A percentile compares a stretch with the other conserved stretches of the same genome.
These are phyloP conservation scores for Murraya paniculata DNA, from an alignment of 345 rosid genomes.

Conservation along the genomic window DNA sequence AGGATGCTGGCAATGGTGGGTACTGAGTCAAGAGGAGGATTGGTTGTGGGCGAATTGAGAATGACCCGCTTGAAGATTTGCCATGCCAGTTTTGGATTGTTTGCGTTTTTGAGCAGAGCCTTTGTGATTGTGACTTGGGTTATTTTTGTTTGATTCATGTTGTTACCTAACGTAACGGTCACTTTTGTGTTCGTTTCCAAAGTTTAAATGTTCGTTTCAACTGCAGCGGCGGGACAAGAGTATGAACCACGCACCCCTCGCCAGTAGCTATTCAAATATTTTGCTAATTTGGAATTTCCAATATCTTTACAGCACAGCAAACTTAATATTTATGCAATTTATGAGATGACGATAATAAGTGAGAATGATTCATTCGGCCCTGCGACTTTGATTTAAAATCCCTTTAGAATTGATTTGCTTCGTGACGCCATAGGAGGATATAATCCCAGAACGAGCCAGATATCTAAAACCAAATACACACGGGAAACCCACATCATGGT, in stretches of 20 bases:
- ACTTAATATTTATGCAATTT: background rate
- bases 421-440: too few species aligned
- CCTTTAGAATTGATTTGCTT: too few species aligned
- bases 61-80: conserved; percentile 63
- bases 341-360: too few species aligned
- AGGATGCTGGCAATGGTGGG: conserved; percentile 68
- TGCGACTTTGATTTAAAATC: too few species aligned
- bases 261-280: too few species aligned
- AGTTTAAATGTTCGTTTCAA: background rate
- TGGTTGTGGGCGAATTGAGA: conserved; percentile 39
- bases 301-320: background rate
- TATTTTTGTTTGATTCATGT: conserved; percentile 52
- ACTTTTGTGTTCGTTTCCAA: background rate
- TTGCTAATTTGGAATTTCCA: too few species aligned
- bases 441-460: too few species aligned
- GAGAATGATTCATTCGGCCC: too few species aligned
- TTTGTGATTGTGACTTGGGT: conserved; percentile 49
- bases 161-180: background rate
- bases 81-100: conserved; percentile 84
- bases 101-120: conserved; percentile 57
- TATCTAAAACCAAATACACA: too few species aligned
- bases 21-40: conserved; percentile 31
- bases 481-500: too few species aligned
- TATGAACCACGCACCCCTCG: too few species aligned
- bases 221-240: too few species aligned